Evolutionary conservation across 805 yeast genomes (phyloP), one percentile per base, ranked within the genome.

Genomic region (Barnettozyma botsteinii): DNA sequence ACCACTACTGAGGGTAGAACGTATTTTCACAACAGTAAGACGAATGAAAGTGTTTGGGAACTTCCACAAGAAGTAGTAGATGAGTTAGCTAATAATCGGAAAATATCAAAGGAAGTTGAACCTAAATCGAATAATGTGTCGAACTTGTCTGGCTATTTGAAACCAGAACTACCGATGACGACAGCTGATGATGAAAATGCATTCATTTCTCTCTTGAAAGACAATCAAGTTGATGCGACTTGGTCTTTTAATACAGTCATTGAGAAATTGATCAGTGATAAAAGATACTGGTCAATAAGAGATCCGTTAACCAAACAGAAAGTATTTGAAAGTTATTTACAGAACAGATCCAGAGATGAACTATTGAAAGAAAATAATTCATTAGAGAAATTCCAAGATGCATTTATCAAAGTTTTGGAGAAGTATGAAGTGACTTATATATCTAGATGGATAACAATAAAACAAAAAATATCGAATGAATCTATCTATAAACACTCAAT

Each of bases 1-100:
- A 54, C 59, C 2, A 67, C 80, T 0, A 72, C 72, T 11, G 79
- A 73, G 7, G 88, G 89, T 3, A 64, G 64, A 38, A 65, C 67
- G 15, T 87, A 87, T 59, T 88, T 84, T 65, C 81, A 80, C 60
- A 83, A 84, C 53, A 64, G 69, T 12, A 60, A 60, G 21, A 75
- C 91, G 0, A 72, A 76, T 6, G 78, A 79, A 51, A 80, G 93
- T 15, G 78, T 81, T 0, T 89, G 96, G 96, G 84, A 79, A 15
- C 60, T 75, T n/a, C 96, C 96, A 0, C 66, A 56, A 1, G 79
- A 70, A 24, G 66, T 75, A 6, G 56, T 57, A 24, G 46, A 41
- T 5, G 57, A 42, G 46, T 19, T 53, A 1, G 45, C 41, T 27
- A 14, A 14, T 14, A 13, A n/a, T 20, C 7, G n/a, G n/a, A 26